These are phyloP conservation scores for Amylocystis lapponica DNA, from an alignment of 768 basidiomycete species.

Conservation along the genomic window DNA sequence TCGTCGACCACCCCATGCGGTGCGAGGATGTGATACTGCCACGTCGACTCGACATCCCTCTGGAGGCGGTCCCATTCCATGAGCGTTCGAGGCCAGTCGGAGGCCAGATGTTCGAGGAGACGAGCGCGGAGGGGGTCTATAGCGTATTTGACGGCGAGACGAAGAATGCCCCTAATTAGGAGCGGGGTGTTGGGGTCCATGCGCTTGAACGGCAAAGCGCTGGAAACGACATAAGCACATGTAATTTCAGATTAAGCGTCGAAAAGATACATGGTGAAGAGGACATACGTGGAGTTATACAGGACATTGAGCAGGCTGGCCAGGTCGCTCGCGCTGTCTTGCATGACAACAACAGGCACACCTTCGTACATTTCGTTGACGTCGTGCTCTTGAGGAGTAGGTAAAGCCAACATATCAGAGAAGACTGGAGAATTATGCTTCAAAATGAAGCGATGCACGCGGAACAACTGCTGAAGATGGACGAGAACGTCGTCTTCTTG, in stretches of 20 bases:
- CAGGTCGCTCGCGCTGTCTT: conserved; percentile 10
- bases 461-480: background rate
- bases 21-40: background rate
- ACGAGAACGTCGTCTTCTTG: too few relatives aligned
- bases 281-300: conserved; percentile 10
- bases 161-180: conserved; percentile 11
- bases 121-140: conserved; percentile 18
- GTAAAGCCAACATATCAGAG: conserved; percentile 10
- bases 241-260: too few relatives aligned
- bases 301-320: conserved; percentile 4
- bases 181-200: conserved; percentile 16
- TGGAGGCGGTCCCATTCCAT: conserved; percentile 19
- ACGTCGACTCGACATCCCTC: conserved; percentile 3
- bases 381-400: background rate
- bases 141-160: conserved; percentile 24
- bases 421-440: conserved; percentile 10
- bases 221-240: too few relatives aligned
- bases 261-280: too few relatives aligned
- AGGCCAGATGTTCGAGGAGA: conserved; percentile 16
- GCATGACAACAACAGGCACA: conserved; percentile 6
- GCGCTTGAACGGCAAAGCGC: conserved; percentile 10
- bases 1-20: conserved; percentile 3
- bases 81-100: conserved; percentile 24
- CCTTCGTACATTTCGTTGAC: conserved; percentile 5
- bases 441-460: conserved; percentile 14